Conservation (phyloP, 371 early-diverging fungal species). For the Apophysomyces elegans region DNA sequence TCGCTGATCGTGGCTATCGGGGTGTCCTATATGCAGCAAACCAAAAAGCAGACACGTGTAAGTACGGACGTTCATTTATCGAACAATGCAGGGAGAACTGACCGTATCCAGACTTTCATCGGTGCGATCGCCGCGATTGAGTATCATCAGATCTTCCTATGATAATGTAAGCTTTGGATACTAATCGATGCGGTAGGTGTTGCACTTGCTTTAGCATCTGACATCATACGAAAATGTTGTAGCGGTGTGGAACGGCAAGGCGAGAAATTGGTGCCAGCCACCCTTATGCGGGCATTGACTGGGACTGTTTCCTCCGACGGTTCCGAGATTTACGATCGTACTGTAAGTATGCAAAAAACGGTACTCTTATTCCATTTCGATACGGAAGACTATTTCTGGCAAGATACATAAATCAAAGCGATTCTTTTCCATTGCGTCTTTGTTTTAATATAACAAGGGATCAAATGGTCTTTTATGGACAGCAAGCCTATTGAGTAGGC, state of each 20-base stretch:
- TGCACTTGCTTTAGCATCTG: background rate
- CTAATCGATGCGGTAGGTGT: background rate
- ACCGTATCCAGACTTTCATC: background rate
- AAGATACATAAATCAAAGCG: too few species aligned
- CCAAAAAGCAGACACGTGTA: background rate
- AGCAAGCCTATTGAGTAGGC: too few species aligned
- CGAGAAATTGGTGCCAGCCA: constrained; percentile 2
- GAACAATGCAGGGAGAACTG: background rate
- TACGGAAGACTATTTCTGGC: too few species aligned
- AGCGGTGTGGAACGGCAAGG: background rate
- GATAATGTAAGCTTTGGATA: background rate
- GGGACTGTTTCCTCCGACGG: background rate
- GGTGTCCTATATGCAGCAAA: background rate
- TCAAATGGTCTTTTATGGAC: too few species aligned
- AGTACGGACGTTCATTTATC: background rate
- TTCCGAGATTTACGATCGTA: background rate
- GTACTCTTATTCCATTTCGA: too few species aligned
- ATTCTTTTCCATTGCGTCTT: too few species aligned
- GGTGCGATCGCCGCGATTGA: constrained; percentile 2
- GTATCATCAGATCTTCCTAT: background rate
- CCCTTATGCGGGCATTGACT: background rate
- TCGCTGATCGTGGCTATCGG: background rate
- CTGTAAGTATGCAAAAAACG: too few species aligned
- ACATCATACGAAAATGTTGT: background rate
- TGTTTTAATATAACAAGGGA: too few species aligned